Base-by-base conservation (phyloP, 1,139 yeast species). In the Kodamaea ohmeri region DNA sequence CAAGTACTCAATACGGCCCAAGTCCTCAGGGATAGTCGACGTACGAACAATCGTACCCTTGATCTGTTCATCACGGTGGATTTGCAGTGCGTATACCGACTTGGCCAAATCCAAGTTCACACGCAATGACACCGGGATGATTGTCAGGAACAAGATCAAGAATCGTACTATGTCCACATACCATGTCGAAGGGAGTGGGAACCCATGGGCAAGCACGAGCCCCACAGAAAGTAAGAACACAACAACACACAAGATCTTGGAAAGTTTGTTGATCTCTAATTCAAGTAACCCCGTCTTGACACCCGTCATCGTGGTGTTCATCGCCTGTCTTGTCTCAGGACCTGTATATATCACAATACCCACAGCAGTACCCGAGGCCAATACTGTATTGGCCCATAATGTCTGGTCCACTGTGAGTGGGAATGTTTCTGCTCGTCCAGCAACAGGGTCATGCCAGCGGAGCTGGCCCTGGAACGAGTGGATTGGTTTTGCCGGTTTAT, bases 371-470 rank as follows among this genome's bases (percentile, higher is more conserved):
- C 97, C 97, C 0, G 96, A 85, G 0, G 98, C 98, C 24, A 94
- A 67, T 0, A 94, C 97, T 0, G 99, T 92, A 56, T 94, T 94
- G 8, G 97, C 97, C 99, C 99, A 94, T 54, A 94, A 63, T 0
- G 98, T 88, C 55, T 92, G 92, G 59, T 94, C 99, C 3, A 92
- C 79, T 2, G 84, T 71, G 22, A 94, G 66, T 3, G 96, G 90
- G 25, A 75, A 69, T 1, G 81, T 67, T 30, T 78, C 73, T 34
- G 70, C 68, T 14, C 45, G 42, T 11, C 53, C 41, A 4, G 54
- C 50, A 3, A 53, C 43, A 14, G 59, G 56, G 38, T 57, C 50
- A 14, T 62, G 65, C 48, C 71, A 72, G 6, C 78, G 66, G 24
- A 88, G 58, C 46, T 80, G 83, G 12, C 98, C 98, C 32, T 77